phyloP scores from a whole-genome alignment of 2,329 filamentous ascomycete species.

The Hypoxylon sp. region DNA sequence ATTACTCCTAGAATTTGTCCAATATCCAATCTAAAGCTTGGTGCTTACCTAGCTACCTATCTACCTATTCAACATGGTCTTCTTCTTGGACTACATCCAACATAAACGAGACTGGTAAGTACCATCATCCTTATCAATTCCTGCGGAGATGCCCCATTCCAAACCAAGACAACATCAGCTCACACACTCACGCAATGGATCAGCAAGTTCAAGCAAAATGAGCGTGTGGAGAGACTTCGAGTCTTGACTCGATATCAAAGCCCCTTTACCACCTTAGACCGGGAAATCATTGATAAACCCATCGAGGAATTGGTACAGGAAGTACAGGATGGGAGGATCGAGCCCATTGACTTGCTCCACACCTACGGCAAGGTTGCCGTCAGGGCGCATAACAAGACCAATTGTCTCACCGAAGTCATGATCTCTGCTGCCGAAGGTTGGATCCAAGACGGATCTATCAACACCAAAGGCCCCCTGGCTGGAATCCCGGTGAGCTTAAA shows the following conservation, averaged over 20 bases:
- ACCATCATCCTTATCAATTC: background rate
- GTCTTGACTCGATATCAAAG: slow-evolving; percentile 72
- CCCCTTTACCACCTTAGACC: slow-evolving; percentile 71
- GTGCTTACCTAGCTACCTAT: too few species aligned
- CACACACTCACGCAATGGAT: slow-evolving; percentile 46
- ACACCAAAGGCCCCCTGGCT: slow-evolving; percentile 82
- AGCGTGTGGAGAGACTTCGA: slow-evolving; percentile 75
- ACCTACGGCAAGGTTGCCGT: slow-evolving; percentile 88
- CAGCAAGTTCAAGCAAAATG: slow-evolving; percentile 81
- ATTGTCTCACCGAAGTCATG: slow-evolving; percentile 89
- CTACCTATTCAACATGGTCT: slow-evolving; percentile 51
- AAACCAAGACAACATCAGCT: slow-evolving; percentile 31
- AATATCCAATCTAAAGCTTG: too few species aligned
- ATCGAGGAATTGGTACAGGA: slow-evolving; percentile 81
- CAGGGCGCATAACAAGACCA: slow-evolving; percentile 84
- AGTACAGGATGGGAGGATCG: slow-evolving; percentile 73
- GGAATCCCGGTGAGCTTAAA: slow-evolving; percentile 90
- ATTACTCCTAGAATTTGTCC: too few species aligned
- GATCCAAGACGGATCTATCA: slow-evolving; percentile 65
- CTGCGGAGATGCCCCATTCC: too few species aligned
- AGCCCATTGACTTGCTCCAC: slow-evolving; percentile 77
- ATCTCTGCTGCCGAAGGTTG: slow-evolving; percentile 80
- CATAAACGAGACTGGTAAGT: slow-evolving; percentile 76
- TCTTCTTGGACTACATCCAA: slow-evolving; percentile 68
- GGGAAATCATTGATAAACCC: slow-evolving; percentile 72